These are phyloP conservation scores for Trichoderma atrobrunneum DNA, from an alignment of 2,329 filamentous ascomycete genomes.

Conservation along the genomic window DNA sequence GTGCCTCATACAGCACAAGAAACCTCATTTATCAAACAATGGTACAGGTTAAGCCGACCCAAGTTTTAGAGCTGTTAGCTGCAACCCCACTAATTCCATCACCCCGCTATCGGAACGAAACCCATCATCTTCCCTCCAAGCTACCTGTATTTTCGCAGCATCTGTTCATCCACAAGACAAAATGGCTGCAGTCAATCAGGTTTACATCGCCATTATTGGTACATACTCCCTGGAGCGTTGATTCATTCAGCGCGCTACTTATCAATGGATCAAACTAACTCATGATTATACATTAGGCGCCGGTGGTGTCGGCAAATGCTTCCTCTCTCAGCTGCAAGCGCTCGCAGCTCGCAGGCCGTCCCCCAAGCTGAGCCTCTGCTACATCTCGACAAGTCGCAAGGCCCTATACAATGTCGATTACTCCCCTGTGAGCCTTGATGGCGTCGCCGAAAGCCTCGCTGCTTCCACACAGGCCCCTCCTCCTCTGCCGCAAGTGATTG, in stretches of 20 bases:
- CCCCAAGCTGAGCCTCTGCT: conserved; percentile 72
- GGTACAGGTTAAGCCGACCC: not conserved
- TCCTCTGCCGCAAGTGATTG: conserved; percentile 65
- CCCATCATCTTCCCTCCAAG: conserved; percentile 26
- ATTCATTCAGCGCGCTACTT: not conserved
- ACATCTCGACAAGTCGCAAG: conserved; percentile 82
- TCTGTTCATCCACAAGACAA: conserved; percentile 3
- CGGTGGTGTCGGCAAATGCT: conserved; percentile 89
- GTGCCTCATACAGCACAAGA: not conserved
- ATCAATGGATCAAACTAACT: conserved; percentile 21
- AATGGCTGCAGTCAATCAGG: conserved; percentile 47
- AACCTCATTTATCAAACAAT: not conserved
- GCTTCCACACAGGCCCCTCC: conserved; percentile 64
- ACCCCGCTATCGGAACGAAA: conserved; percentile 37
- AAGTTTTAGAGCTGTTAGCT: not conserved
- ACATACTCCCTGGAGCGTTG: conserved; percentile 19
- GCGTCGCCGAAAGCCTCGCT: conserved; percentile 60
- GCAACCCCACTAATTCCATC: conserved; percentile 14
- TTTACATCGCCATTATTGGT: conserved; percentile 55
- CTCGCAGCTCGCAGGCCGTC: conserved; percentile 65
- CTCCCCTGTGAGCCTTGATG: conserved; percentile 61
- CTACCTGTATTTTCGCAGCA: conserved; percentile 16
- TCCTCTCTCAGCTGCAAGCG: conserved; percentile 75
- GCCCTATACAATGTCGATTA: conserved; percentile 74
- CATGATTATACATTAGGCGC: conserved; percentile 57